These are phyloP conservation scores for Termitomyces sp. DNA, from an alignment of 768 basidiomycete genomes.

Conservation along the genomic window DNA sequence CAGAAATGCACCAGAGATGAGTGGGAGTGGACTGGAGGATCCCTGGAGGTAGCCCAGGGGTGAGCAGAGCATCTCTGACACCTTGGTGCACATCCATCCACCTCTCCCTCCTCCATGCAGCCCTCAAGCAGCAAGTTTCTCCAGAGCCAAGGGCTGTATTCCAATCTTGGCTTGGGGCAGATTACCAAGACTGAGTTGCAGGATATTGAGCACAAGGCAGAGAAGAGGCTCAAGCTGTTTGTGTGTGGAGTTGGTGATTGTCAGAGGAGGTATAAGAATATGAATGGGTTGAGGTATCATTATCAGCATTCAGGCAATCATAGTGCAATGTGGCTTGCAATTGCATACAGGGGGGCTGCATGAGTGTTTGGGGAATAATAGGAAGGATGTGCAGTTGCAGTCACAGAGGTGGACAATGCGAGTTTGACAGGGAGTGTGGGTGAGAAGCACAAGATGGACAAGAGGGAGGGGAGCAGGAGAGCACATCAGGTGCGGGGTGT, in stretches of 20 bases:
- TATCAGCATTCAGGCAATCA: slow-evolving; percentile 97
- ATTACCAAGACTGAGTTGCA: slow-evolving; percentile 59
- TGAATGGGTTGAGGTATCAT: slow-evolving; percentile 96
- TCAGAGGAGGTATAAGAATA: slow-evolving; percentile 91
- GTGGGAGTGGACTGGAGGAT: too few species aligned
- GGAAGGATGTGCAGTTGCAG: too few species aligned
- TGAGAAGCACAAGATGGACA: too few species aligned
- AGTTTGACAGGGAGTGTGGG: too few species aligned
- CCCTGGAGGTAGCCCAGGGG: too few species aligned
- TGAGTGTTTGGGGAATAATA: too few species aligned
- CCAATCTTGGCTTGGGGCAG: slow-evolving; percentile 34
- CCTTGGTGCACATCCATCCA: slow-evolving; percentile 2
- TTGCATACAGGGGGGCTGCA: slow-evolving; percentile 58
- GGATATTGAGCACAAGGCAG: slow-evolving; percentile 80
- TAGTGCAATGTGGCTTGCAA: slow-evolving; percentile 80
- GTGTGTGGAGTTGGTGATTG: slow-evolving; percentile 88
- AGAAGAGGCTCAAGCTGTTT: slow-evolving; percentile 76
- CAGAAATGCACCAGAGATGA: too few species aligned
- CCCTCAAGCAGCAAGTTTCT: slow-evolving; percentile 4
- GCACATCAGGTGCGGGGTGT: too few species aligned
- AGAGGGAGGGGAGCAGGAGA: too few species aligned
- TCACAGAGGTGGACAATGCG: too few species aligned
- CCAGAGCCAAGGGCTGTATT: slow-evolving; percentile 12
- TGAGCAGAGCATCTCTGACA: too few species aligned
- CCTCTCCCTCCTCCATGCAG: background rate